A percentile compares a stretch with the other conserved stretches of the same genome.
Evolutionary conservation across 192 early-diverging fungal species (phyloP).

Genomic region (Obelidium mucronatum): DNA sequence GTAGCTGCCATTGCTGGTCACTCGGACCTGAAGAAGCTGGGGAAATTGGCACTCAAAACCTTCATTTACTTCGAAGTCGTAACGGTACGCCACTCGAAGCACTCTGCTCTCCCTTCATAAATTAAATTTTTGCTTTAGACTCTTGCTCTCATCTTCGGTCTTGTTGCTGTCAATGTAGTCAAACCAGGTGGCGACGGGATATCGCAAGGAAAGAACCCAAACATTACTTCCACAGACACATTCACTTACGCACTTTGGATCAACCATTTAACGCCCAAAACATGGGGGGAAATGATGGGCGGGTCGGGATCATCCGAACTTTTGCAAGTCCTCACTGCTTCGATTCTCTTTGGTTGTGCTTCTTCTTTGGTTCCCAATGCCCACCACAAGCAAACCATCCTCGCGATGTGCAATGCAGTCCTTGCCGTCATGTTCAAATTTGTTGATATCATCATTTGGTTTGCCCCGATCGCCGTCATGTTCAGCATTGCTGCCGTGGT

Average conservation of each 20-base stretch:
- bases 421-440: conserved; percentile 71
- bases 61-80: conserved; percentile 72
- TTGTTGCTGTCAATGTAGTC: conserved; percentile 66
- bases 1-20: conserved; percentile 81
- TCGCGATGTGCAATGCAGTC: conserved; percentile 62
- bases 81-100: conserved; percentile 19
- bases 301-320: conserved; percentile 53
- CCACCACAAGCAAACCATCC: conserved; percentile 49
- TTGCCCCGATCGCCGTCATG: conserved; percentile 72
- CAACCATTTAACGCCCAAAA: conserved; percentile 63
- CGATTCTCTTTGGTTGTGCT: conserved; percentile 65
- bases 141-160: conserved; percentile 70
- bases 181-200: conserved; percentile 68
- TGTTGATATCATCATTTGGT: conserved; percentile 38
- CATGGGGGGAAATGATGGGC: conserved; percentile 57
- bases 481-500: conserved; percentile 71
- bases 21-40: conserved; percentile 67
- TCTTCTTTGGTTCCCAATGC: conserved; percentile 43
- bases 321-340: conserved; percentile 70
- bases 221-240: conserved; percentile 1
- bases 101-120: not conserved
- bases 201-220: conserved; percentile 15
- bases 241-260: conserved; percentile 66
- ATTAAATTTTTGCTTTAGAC: conserved; percentile 45
- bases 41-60: conserved; percentile 70